Base-by-base conservation (phyloP, 2,329 filamentous ascomycete species). In the Aspergillus flavus region DNA sequence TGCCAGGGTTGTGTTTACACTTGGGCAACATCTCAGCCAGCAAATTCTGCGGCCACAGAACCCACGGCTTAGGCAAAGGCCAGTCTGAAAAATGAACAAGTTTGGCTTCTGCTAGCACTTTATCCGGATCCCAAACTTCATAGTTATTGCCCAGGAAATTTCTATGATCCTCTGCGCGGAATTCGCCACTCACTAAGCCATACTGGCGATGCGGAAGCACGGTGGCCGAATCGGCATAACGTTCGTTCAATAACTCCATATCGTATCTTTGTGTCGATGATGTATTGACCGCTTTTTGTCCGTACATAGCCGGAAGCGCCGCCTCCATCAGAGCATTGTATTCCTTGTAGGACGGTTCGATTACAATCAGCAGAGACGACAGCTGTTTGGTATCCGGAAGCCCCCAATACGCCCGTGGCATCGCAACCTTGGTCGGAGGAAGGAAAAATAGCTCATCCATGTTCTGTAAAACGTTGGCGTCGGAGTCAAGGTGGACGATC, bases 391-490 rank as follows among this genome's bases (percentile, higher is more conserved):
- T 80, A 0, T 82, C 78, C 0, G 85, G 85, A 6, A 85, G 80
- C 1, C 87, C 79, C 90, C 90, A 92, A 74, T 92, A 92, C 10
- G 90, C 90, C 36, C 87, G 85, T 1, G 90, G 88, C 84, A 92
- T 89, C 3, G 89, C 89, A 4, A 90, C 83, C 1, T 84, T 80
- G 1, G 84, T 82, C 1, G 79, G 73, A 0, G 90, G 90, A 1
- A 90, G 80, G 32, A 89, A 83, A 76, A 93, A 93, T 0, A 92
- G 82, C 60, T 92, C 89, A 68, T 93, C 90, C 82, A 92, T 85
- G 26, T 82, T 77, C 63, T 88, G 81, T 4, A 90, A 81, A 3
- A 92, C 77, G 1, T 85, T 85, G 26, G 86, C 81, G 70, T 92
- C 89, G 10, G 88, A 89, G 73, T 92, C 86, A 53, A 88, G 76